Evolutionary conservation across 2,329 filamentous ascomycete species (phyloP).

Genomic region (Biscogniauxia sp.): DNA sequence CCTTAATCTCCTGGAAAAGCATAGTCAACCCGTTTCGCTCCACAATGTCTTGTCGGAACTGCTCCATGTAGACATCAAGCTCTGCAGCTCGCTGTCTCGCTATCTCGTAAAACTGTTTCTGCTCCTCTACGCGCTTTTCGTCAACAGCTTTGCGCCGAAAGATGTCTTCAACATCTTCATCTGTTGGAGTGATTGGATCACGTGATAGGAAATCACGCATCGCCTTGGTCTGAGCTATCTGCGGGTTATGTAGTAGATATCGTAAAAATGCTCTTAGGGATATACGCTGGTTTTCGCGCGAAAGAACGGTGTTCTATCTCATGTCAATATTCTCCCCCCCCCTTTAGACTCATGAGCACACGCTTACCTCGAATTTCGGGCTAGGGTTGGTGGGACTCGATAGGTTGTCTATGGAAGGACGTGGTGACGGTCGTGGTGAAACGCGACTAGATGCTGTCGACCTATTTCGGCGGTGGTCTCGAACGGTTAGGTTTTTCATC

Average conservation of each 20-base stretch:
- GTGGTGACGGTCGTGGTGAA: constrained; percentile 36
- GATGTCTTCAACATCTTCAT: constrained; percentile 84
- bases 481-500: constrained; percentile 42
- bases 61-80: constrained; percentile 96
- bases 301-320: constrained; percentile 58
- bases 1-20: constrained; percentile 88
- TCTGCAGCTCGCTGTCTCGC: constrained; percentile 86
- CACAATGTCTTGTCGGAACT: constrained; percentile 71
- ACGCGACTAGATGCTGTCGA: constrained; percentile 36
- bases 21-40: constrained; percentile 81
- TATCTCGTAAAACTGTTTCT: constrained; percentile 93
- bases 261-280: constrained; percentile 90
- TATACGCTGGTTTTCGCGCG: constrained; percentile 85
- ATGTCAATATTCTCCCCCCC: constrained; percentile 33
- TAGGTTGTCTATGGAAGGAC: constrained; percentile 44
- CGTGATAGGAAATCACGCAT: constrained; percentile 80
- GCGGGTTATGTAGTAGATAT: constrained; percentile 77
- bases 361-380: constrained; percentile 30
- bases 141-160: constrained; percentile 77
- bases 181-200: constrained; percentile 69
- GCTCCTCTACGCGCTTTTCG: constrained; percentile 84
- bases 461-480: constrained; percentile 39
- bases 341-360: not conserved
- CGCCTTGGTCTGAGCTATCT: constrained; percentile 77
- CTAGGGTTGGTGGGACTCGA: constrained; percentile 32